Base-by-base conservation (phyloP, 2,329 filamentous ascomycete species). In the Huntiella savannae region DNA sequence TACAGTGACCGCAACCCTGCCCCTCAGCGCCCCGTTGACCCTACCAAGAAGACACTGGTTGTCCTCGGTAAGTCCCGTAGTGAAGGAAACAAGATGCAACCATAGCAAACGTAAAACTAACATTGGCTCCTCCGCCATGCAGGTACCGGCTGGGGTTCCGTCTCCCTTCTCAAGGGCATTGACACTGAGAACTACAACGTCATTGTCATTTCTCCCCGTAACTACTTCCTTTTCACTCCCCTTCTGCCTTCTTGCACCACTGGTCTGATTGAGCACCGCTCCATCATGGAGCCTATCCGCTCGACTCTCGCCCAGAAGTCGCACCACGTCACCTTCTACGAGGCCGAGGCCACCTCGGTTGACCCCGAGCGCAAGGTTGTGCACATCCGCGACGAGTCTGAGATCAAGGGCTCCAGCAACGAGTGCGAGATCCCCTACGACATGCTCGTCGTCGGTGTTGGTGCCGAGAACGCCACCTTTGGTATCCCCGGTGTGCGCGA, bases 171-270 rank as follows among this genome's bases (percentile, higher is more conserved):
- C 54, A 98, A 98, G 76, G 95, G 93, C 62, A 82, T 98, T 64
- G 87, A 98, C 60, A 95, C 88, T 51, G 83, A 93, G 63, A 93
- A 96, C 73, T 98, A 96, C 76, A 96, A 98, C 63, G 88, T 96
- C 63, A 65, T 96, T 60, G 86, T 98, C 62, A 84, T 98, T 62
- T 96, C 91, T 43, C 91, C 91, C 46, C 84, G 91, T 61, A 98
- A 98, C 69, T 98, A 94, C 75, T 98, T 98, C 78, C 80, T 98
- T 55, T 98, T 98, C 73, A 98, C 91, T 28, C 91, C 91, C 50
- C 77, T 98, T 50, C 76, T 98, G 51, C 91, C 91, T 53, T 96
- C 88, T 60, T 98, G 91, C 67, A 96, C 91, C 45, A 95, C 88
- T 54, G 91, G 91, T 57, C 82, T 85, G 56, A 91, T 98, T 63